Base-by-base conservation (phyloP, 176 grass and related monocot genomes). In the Pontederia paniculata region DNA sequence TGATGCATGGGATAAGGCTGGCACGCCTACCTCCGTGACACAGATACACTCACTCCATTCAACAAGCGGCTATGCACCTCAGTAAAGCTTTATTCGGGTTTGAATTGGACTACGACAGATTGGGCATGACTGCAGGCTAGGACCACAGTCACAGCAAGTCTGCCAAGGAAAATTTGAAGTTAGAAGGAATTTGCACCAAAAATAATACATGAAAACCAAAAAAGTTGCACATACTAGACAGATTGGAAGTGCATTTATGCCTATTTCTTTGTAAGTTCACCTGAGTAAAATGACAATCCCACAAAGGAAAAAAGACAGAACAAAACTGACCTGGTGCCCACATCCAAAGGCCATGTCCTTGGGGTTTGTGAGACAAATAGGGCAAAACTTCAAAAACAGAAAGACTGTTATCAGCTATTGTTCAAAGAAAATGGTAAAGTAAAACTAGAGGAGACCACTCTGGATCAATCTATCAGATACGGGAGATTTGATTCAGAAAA, bases 291-390 rank as follows among this genome's bases (percentile, higher is more conserved):
- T 7, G 5, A 17, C n/a, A 17, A 15, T 46, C 3, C 42, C 17
- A 14, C 0, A 62, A 20, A 63, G 16, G 5, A 50, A 48, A 45
- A 23, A 9, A 21, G 19, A 12, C 9, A 23, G 13, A 6, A 17
- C 19, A 23, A 23, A 48, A 0, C 47, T 63, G 19, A 63, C 60
- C 60, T 48, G 60, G 44, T 63, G 60, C 1, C 60, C 60, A 48
- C 60, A 63, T 17, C 44, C 44, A 23, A 63, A 63, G 23, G 60
- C 60, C 60, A 63, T 63, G 23, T 63, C 60, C 44, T 63, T 63
- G 12, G 18, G 19, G 18, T 48, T 48, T 23, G 60, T 48, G 23
- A 63, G 60, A 41, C 60, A 63, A 63, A 63, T 63, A 9, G 60
- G 60, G 47, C 60, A 63, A 48, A 63, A 7, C 60, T 63, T 18